Base-by-base conservation (phyloP, 129 eudicot species). In the Pittosporum tobira region DNA sequence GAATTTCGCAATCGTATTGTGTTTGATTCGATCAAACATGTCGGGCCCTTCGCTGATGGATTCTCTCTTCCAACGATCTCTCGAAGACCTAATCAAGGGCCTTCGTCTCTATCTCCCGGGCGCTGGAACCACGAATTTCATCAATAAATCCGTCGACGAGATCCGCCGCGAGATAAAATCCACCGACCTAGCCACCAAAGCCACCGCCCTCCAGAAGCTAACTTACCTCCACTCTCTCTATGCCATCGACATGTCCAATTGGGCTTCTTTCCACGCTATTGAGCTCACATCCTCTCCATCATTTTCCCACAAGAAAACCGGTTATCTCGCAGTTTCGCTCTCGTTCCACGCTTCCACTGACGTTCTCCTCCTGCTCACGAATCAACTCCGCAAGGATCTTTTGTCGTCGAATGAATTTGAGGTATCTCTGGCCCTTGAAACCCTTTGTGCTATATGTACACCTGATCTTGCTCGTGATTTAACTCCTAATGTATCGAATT, bases 321-420 rank as follows among this genome's bases (percentile, higher is more conserved):
- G 83, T 7, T 90, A 72, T 21, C 83, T 80, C 46, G 81, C 98
- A 42, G 94, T 86, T 22, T 61, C 94, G 0, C 68, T 81, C 14
- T 80, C 94, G 22, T 85, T 90, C 78, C 42, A 66, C 18, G 73
- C 86, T 0, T 50, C 74, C 37, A 79, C 85, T 43, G 84, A 78
- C 20, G 94, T 90, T 21, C 59, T 86, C 21, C 94, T 90, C 49
- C 81, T 90, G 38, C 79, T 82, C 22, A 87, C 95, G 18, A 83
- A 90, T 51, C 98, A 90, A 75, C 78, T 90, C 47, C 83, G 98
- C 12, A 90, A 90, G 56, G 98, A 90, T 63, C 80, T 90, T 6
- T 47, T 69, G 0, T 83, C 88, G 1, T 9, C 77, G 18, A 83
- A 81, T 26, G 69, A 71, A 1, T 79, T 77, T 38, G 89, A 85